phyloP scores from a whole-genome alignment of 2,329 filamentous ascomycete genomes.

The Neospermospora avenae region DNA sequence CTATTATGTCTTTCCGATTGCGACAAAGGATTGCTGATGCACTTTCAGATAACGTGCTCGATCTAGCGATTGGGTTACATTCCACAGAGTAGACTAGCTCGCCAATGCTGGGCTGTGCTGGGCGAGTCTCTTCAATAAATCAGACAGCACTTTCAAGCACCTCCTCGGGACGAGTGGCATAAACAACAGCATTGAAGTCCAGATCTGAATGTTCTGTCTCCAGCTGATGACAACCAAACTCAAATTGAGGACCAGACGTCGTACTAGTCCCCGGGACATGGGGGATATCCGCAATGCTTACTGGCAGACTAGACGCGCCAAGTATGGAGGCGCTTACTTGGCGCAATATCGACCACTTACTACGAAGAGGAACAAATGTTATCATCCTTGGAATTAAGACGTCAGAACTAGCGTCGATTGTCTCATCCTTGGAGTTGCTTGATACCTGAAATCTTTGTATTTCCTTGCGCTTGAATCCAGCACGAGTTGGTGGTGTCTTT shows the following conservation, averaged over 20 bases:
- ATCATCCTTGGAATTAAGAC: conserved; percentile 4
- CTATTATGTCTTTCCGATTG: neutral
- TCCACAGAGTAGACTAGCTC: neutral
- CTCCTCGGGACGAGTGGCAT: neutral
- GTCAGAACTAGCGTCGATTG: neutral
- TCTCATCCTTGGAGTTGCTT: conserved; percentile 4
- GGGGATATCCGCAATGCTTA: neutral
- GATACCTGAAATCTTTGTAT: neutral
- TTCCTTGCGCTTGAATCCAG: neutral
- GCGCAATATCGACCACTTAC: neutral
- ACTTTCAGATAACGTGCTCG: neutral
- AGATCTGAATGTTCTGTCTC: neutral
- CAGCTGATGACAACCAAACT: neutral
- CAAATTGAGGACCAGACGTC: neutral
- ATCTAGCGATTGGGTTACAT: neutral
- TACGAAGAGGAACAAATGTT: neutral
- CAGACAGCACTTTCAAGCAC: neutral
- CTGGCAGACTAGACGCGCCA: neutral
- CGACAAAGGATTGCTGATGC: neutral
- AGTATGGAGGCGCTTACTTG: conserved; percentile 1
- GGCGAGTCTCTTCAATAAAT: neutral
- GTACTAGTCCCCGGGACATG: neutral
- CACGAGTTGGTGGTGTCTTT: neutral
- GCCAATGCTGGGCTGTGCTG: neutral
- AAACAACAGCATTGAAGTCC: neutral